Percentiles rank a stretch among this genome's conserved stretches.
These are phyloP conservation scores for Francoa sonchifolia DNA, from an alignment of 441 rosid genomes.

Conservation along the genomic window DNA sequence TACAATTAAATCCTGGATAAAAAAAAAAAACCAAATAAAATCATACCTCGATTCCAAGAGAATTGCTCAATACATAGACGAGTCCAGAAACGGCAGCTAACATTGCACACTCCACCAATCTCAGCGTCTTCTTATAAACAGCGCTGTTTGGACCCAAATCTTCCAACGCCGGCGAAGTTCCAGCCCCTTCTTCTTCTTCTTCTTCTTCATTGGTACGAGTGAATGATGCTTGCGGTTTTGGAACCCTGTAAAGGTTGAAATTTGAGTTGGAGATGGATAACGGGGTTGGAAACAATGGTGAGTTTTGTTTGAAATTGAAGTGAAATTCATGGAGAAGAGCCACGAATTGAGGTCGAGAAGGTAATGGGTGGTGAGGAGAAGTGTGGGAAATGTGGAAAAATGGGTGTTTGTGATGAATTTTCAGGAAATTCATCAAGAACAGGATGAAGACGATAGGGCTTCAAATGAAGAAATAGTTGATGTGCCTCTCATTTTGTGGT, in stretches of 20 bases:
- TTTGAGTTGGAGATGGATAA: neutral
- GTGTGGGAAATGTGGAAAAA: neutral
- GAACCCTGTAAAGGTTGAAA: neutral
- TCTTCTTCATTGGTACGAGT: neutral
- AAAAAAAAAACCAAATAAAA: neutral
- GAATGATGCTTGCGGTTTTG: neutral
- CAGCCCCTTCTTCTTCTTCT: neutral
- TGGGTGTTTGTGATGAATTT: neutral
- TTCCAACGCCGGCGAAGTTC: neutral
- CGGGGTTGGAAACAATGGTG: neutral
- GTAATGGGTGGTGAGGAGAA: neutral
- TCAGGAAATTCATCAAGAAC: neutral
- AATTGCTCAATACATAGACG: neutral
- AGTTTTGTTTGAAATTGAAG: neutral
- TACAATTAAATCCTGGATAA: too few relatives aligned
- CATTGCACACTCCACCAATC: conserved; percentile 1
- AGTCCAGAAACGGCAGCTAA: neutral
- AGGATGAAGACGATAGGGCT: too few relatives aligned
- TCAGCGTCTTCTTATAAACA: neutral
- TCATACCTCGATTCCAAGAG: neutral
- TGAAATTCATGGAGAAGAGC: neutral
- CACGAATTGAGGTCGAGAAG: neutral
- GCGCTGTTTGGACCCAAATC: neutral
- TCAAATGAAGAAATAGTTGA: too few relatives aligned
- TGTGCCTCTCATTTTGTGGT: too few relatives aligned